phyloP scores from a whole-genome alignment of 352 stramenopile species.

The Pythium plurisporium region DNA sequence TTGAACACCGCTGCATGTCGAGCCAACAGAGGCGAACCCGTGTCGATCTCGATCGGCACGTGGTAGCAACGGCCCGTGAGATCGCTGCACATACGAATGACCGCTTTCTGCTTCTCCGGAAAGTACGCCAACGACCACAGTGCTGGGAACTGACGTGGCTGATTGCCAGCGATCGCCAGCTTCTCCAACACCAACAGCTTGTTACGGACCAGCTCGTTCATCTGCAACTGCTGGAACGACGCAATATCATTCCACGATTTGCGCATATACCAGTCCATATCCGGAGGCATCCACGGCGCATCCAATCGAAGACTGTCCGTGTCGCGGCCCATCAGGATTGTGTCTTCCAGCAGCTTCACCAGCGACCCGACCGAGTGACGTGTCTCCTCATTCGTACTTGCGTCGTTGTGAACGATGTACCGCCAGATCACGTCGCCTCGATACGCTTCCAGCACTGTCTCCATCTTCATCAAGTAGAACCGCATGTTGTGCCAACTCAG shows the following conservation, averaged over 20 bases:
- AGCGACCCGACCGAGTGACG: background rate
- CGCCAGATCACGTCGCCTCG: constrained; percentile 12
- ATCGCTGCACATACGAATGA: constrained; percentile 17
- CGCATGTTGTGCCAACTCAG: constrained; percentile 7
- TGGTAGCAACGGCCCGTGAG: constrained; percentile 20
- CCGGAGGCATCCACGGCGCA: constrained; percentile 11
- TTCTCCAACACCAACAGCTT: constrained; percentile 14
- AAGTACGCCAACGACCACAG: constrained; percentile 16
- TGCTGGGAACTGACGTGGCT: constrained; percentile 4
- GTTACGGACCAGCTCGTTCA: constrained; percentile 8
- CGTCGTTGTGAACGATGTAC: constrained; percentile 14
- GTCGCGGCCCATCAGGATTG: constrained; percentile 12
- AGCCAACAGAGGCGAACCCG: background rate
- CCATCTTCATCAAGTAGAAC: constrained; percentile 20
- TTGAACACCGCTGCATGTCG: constrained; percentile 6
- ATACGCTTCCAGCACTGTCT: constrained; percentile 20
- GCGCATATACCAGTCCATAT: constrained; percentile 14
- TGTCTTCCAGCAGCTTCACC: constrained; percentile 9
- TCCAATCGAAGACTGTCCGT: background rate
- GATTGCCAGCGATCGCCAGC: constrained; percentile 9
- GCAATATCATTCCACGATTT: constrained; percentile 6
- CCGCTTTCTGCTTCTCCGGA: background rate
- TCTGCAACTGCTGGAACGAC: constrained; percentile 4
- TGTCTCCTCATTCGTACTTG: background rate
- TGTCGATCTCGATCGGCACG: constrained; percentile 11